A percentile compares a stretch with the other conserved stretches of the same genome.
These are phyloP conservation scores for Kurtzmaniella fragi DNA, from an alignment of 805 yeast species.

Conservation along the genomic window DNA sequence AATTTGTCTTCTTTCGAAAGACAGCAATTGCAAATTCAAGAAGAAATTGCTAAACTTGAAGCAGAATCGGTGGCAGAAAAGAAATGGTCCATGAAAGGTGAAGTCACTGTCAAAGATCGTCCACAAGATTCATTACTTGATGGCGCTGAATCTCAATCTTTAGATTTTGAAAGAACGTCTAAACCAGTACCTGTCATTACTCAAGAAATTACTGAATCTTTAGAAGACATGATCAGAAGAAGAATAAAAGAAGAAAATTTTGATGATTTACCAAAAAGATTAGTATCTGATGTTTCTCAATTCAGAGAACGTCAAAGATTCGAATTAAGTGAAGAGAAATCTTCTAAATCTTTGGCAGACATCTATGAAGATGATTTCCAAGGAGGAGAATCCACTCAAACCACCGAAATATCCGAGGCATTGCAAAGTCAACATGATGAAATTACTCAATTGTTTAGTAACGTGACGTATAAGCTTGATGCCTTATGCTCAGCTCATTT, in stretches of 20 bases:
- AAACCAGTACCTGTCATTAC: constrained; percentile 97
- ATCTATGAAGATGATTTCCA: constrained; percentile 82
- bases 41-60: constrained; percentile 76
- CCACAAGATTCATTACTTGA: constrained; percentile 80
- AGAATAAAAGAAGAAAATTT: constrained; percentile 72
- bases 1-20: constrained; percentile 70
- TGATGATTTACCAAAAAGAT: constrained; percentile 77
- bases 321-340: constrained; percentile 79
- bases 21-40: constrained; percentile 71
- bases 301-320: constrained; percentile 44
- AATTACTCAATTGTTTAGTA: constrained; percentile 58
- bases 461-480: constrained; percentile 69
- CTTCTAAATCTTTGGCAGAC: constrained; percentile 85
- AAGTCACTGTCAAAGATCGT: constrained; percentile 73
- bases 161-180: constrained; percentile 89
- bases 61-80: constrained; percentile 86
- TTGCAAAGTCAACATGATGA: constrained; percentile 72
- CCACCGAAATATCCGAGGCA: constrained; percentile 52
- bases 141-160: constrained; percentile 47
- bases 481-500: constrained; percentile 92
- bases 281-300: constrained; percentile 60
- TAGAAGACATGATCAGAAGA: constrained; percentile 85
- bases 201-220: constrained; percentile 74
- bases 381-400: constrained; percentile 17
- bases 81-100: constrained; percentile 94